Evolutionary conservation across 768 basidiomycete genomes (phyloP).

Genomic region (Leccinum arenicola): DNA sequence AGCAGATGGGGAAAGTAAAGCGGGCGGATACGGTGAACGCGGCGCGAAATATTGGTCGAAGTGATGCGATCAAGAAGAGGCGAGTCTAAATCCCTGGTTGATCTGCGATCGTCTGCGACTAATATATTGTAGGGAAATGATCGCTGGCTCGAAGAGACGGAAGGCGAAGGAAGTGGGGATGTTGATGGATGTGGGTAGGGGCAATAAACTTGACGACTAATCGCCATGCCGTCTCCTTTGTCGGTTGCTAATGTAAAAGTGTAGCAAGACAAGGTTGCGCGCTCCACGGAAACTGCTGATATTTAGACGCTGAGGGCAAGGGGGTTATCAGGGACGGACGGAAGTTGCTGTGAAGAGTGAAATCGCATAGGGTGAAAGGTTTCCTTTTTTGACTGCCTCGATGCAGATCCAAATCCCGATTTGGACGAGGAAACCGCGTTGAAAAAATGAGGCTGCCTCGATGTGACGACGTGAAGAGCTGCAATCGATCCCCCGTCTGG

Average conservation of each 20-base stretch:
- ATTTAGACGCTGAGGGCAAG: background rate
- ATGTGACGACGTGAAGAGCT: conserved; percentile 39
- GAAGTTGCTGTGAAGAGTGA: conserved; percentile 1
- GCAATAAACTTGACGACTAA: background rate
- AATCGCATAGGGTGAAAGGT: conserved; percentile 4
- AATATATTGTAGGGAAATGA: conserved; percentile 61
- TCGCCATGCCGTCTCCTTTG: conserved; percentile 10
- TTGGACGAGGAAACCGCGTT: conserved; percentile 22
- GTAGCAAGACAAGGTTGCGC: background rate
- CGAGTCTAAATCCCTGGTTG: conserved; percentile 23
- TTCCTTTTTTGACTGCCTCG: conserved; percentile 18
- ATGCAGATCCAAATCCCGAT: conserved; percentile 31
- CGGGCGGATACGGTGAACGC: conserved; percentile 73
- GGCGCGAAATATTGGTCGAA: conserved; percentile 65
- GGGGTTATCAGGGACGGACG: background rate
- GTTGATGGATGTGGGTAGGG: background rate
- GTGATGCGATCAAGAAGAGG: conserved; percentile 74
- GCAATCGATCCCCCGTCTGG: conserved; percentile 10
- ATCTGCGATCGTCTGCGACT: background rate
- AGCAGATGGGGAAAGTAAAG: conserved; percentile 80
- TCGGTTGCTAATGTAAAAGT: conserved; percentile 3
- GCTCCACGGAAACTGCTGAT: background rate
- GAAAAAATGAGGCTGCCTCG: conserved; percentile 37
- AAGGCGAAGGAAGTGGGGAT: conserved; percentile 36
- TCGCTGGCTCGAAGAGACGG: conserved; percentile 68